Percentiles rank a stretch among this genome's conserved stretches.
These are phyloP conservation scores for Madurella fahalii DNA, from an alignment of 2,329 filamentous ascomycete species.

Conservation along the genomic window DNA sequence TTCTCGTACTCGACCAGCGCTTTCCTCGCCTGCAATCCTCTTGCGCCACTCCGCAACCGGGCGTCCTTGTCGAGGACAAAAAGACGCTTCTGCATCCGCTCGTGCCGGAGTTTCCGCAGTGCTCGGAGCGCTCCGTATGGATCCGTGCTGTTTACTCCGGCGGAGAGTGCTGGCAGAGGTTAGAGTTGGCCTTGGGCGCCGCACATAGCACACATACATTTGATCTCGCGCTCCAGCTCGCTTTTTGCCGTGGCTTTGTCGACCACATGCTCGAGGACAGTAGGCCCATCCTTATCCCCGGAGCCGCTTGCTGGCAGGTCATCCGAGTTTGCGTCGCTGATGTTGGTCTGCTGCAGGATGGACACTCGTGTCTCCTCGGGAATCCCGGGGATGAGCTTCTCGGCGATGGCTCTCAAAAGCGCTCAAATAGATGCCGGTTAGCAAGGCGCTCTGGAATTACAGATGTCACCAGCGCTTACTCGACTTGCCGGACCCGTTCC, in stretches of 20 bases:
- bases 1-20: slow-evolving; percentile 66
- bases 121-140: slow-evolving; percentile 55
- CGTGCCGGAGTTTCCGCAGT: slow-evolving; percentile 58
- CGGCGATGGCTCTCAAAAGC: slow-evolving; percentile 68
- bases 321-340: slow-evolving; percentile 32
- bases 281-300: slow-evolving; percentile 20
- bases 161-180: slow-evolving; percentile 47
- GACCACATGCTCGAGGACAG: slow-evolving; percentile 65
- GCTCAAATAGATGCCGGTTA: slow-evolving; percentile 40
- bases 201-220: slow-evolving; percentile 38
- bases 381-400: slow-evolving; percentile 74
- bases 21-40: slow-evolving; percentile 74
- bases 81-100: slow-evolving; percentile 58
- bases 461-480: slow-evolving; percentile 44
- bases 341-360: slow-evolving; percentile 64
- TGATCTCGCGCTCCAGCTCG: slow-evolving; percentile 57
- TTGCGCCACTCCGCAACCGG: slow-evolving; percentile 66
- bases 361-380: slow-evolving; percentile 61
- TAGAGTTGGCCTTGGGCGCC: not conserved
- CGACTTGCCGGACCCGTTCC: slow-evolving; percentile 81
- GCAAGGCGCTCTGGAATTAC: not conserved
- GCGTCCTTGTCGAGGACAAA: slow-evolving; percentile 72
- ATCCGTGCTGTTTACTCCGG: slow-evolving; percentile 56
- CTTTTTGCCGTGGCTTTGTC: slow-evolving; percentile 55
- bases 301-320: slow-evolving; percentile 18